Percentiles rank a stretch among this genome's conserved stretches.
These are phyloP conservation scores for Sarocladiaceae sp. DNA, from an alignment of 2,329 filamentous ascomycete species.

Conservation along the genomic window DNA sequence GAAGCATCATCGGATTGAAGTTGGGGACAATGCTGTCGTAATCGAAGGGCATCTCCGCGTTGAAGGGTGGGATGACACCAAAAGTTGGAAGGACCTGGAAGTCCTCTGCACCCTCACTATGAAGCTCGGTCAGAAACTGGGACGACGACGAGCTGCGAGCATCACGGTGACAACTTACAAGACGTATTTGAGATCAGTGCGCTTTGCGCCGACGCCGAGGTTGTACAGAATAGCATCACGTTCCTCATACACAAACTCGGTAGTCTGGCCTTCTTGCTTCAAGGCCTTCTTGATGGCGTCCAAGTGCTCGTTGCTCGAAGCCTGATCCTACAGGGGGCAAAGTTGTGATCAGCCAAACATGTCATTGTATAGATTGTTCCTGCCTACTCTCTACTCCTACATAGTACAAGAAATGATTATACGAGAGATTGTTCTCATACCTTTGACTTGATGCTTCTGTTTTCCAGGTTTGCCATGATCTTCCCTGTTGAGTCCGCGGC, in stretches of 20 bases:
- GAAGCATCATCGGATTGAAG: slow-evolving; percentile 97
- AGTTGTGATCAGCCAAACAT: slow-evolving; percentile 3
- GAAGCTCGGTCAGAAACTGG: too few relatives aligned
- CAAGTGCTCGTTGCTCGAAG: slow-evolving; percentile 60
- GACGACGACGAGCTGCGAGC: too few relatives aligned
- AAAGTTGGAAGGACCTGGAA: slow-evolving; percentile 96
- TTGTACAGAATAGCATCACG: slow-evolving; percentile 94
- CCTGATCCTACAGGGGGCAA: slow-evolving; percentile 13
- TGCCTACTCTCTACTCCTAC: slow-evolving; percentile 3
- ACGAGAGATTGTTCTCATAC: slow-evolving; percentile 44
- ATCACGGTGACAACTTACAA: slow-evolving; percentile 47
- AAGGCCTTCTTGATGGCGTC: slow-evolving; percentile 73
- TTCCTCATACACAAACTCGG: slow-evolving; percentile 79
- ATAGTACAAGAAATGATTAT: slow-evolving; percentile 9
- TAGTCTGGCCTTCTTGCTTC: slow-evolving; percentile 64
- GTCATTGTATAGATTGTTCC: background rate
- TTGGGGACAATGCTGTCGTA: slow-evolving; percentile 84
- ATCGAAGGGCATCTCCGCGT: slow-evolving; percentile 73
- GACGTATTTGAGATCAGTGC: slow-evolving; percentile 79
- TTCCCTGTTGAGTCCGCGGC: slow-evolving; percentile 73
- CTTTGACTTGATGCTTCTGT: slow-evolving; percentile 54
- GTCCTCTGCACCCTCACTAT: slow-evolving; percentile 72
- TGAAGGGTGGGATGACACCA: slow-evolving; percentile 92
- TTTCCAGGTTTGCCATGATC: slow-evolving; percentile 76
- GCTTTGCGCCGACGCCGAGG: slow-evolving; percentile 87